phyloP scores from a whole-genome alignment of 2,329 filamentous ascomycete species.

The Rhinocladiella similis region DNA sequence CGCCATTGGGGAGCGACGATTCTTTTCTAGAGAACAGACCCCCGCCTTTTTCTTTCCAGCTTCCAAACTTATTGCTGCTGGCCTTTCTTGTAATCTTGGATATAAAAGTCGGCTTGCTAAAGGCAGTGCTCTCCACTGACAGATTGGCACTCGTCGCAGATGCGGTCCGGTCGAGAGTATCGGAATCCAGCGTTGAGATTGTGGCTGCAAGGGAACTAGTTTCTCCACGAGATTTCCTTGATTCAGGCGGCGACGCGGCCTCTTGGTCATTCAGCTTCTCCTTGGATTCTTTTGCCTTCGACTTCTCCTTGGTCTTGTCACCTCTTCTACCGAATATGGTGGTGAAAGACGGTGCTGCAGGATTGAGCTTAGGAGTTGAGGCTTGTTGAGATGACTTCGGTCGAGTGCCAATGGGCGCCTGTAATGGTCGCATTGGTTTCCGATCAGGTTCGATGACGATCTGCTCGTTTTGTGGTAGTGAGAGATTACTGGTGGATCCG shows the following conservation, averaged over 20 bases:
- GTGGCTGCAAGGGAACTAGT: conserved; percentile 43
- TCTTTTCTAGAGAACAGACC: conserved; percentile 47
- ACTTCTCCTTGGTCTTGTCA: conserved; percentile 44
- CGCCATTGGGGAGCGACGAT: conserved; percentile 40
- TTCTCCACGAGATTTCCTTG: conserved; percentile 43
- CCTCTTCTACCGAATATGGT: conserved; percentile 61
- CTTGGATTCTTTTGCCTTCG: conserved; percentile 35
- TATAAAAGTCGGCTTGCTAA: conserved; percentile 50
- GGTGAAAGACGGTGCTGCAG: conserved; percentile 85
- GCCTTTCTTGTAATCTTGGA: conserved; percentile 54
- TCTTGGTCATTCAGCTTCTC: conserved; percentile 33
- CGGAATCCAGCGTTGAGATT: conserved; percentile 47
- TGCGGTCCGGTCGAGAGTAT: conserved; percentile 48
- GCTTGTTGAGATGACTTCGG: conserved; percentile 58
- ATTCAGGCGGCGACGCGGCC: conserved; percentile 44
- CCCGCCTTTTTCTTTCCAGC: conserved; percentile 51
- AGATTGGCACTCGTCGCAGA: conserved; percentile 38
- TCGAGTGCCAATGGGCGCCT: conserved; percentile 76
- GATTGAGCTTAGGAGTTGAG: conserved; percentile 69
- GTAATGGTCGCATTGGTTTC: conserved; percentile 53
- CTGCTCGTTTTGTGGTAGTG: conserved; percentile 51
- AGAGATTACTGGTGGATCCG: conserved; percentile 67
- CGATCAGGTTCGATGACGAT: conserved; percentile 36
- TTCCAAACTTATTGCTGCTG: conserved; percentile 51
- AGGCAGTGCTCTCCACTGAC: conserved; percentile 26